Conservation (phyloP, 208 protist species). For the Vickermania ingenoplastis region DNA sequence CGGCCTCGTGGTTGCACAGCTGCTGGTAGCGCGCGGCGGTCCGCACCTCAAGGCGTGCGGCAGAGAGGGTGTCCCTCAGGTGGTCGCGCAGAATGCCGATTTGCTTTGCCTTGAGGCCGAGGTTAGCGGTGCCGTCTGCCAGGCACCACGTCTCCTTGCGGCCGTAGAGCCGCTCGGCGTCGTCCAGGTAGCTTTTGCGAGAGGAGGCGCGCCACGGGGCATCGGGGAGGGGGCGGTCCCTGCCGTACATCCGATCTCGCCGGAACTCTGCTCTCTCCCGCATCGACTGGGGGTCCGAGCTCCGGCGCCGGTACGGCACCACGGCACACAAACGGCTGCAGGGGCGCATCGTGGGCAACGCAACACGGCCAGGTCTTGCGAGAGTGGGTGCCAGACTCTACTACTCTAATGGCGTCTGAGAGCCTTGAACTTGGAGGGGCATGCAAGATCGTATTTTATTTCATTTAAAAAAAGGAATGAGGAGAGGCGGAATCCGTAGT, state of each 20-base stretch:
- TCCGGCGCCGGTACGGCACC: slow-evolving; percentile 42
- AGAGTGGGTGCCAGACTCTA: no score
- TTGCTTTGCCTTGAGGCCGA: slow-evolving; percentile 39
- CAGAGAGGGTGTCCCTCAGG: slow-evolving; percentile 57
- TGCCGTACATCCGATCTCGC: slow-evolving; percentile 67
- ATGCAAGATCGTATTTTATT: no score
- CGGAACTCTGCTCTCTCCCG: slow-evolving; percentile 65
- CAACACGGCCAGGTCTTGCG: no score
- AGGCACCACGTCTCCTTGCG: slow-evolving; percentile 74
- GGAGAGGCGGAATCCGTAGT: no score
- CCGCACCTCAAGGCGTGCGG: slow-evolving; percentile 42
- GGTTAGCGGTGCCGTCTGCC: slow-evolving; percentile 29
- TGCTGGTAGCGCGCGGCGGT: slow-evolving; percentile 56
- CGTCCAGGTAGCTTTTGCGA: slow-evolving; percentile 74
- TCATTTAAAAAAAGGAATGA: no score
- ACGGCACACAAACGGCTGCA: not conserved
- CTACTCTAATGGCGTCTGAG: no score
- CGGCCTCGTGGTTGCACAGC: slow-evolving; percentile 37
- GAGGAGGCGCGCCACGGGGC: slow-evolving; percentile 66
- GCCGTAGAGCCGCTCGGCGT: slow-evolving; percentile 82
- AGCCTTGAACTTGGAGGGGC: no score
- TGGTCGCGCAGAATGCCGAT: slow-evolving; percentile 72
- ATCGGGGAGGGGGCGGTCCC: slow-evolving; percentile 55
- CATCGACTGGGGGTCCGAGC: slow-evolving; percentile 64
- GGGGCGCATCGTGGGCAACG: no score